Conservation (phyloP, 2,329 filamentous ascomycete genomes). For the Penicillium glabrum region DNA sequence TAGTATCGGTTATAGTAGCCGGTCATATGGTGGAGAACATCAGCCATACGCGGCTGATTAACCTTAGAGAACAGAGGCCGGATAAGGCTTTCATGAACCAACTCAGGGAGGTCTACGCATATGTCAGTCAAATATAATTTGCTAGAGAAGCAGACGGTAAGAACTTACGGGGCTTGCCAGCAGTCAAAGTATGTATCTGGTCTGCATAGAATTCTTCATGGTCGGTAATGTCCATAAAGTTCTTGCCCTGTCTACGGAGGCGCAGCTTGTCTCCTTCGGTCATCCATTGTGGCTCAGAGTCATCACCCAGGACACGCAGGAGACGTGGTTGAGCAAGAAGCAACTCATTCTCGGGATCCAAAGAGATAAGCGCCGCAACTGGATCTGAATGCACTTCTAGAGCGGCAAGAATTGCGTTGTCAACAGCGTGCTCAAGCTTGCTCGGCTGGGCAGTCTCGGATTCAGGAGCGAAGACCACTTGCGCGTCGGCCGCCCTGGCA, state of each 20-base stretch:
- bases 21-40: slow-evolving; percentile 9
- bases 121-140: neutral
- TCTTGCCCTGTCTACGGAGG: slow-evolving; percentile 5
- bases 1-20: slow-evolving; percentile 12
- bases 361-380: slow-evolving; percentile 1
- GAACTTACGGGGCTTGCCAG: slow-evolving; percentile 6
- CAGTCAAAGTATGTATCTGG: neutral
- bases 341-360: neutral
- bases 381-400: slow-evolving; percentile 4
- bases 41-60: slow-evolving; percentile 2
- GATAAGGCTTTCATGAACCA: slow-evolving; percentile 7
- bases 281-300: slow-evolving; percentile 4
- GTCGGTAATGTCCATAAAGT: slow-evolving; percentile 11
- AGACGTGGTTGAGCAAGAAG: slow-evolving; percentile 5
- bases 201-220: slow-evolving; percentile 9
- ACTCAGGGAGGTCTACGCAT: slow-evolving; percentile 2
- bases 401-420: slow-evolving; percentile 1
- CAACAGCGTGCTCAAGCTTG: neutral
- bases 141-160: neutral
- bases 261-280: slow-evolving; percentile 13
- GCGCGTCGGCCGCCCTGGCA: neutral
- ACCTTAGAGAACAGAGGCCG: slow-evolving; percentile 7
- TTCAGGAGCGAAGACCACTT: slow-evolving; percentile 1
- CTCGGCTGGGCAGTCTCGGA: neutral
- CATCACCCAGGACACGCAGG: neutral